Evolutionary conservation across 352 stramenopile genomes (phyloP).

Genomic region (Globisporangium heterothallicum): DNA sequence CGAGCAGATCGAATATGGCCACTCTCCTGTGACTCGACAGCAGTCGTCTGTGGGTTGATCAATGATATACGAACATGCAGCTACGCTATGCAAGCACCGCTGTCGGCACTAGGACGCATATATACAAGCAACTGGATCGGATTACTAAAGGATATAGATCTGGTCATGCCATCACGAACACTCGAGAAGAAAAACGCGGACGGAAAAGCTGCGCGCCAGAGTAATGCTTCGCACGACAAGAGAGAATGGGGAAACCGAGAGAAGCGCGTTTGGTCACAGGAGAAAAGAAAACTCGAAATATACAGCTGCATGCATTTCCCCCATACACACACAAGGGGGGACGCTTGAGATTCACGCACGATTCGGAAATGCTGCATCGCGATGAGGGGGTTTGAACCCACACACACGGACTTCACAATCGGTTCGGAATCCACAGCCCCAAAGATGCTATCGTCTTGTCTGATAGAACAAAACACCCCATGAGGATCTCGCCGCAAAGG

Average conservation of each 20-base stretch:
- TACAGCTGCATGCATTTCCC: conserved; percentile 17
- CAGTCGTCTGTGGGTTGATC: too few species aligned
- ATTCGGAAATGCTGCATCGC: not conserved
- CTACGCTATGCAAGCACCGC: too few species aligned
- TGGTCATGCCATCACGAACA: conserved; percentile 33
- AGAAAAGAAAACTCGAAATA: conserved; percentile 23
- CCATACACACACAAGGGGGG: conserved; percentile 4
- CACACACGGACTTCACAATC: not conserved
- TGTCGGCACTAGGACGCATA: too few species aligned
- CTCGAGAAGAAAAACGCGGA: too few species aligned
- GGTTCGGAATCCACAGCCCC: not conserved
- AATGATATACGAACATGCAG: too few species aligned
- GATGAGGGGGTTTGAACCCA: too few species aligned
- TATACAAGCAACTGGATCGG: conserved; percentile 50
- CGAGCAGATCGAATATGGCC: not conserved
- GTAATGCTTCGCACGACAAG: too few species aligned
- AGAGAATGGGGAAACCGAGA: conserved; percentile 15
- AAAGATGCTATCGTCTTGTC: not conserved
- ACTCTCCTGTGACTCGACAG: too few species aligned
- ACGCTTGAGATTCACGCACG: not conserved
- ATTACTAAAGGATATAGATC: conserved; percentile 77
- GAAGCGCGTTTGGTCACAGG: conserved; percentile 18
- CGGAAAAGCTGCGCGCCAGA: too few species aligned
- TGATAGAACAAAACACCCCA: not conserved
- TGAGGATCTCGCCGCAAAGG: not conserved